Evolutionary conservation across 2,329 filamentous ascomycete species (phyloP).

Genomic region (Scleromitrula shiraiana): DNA sequence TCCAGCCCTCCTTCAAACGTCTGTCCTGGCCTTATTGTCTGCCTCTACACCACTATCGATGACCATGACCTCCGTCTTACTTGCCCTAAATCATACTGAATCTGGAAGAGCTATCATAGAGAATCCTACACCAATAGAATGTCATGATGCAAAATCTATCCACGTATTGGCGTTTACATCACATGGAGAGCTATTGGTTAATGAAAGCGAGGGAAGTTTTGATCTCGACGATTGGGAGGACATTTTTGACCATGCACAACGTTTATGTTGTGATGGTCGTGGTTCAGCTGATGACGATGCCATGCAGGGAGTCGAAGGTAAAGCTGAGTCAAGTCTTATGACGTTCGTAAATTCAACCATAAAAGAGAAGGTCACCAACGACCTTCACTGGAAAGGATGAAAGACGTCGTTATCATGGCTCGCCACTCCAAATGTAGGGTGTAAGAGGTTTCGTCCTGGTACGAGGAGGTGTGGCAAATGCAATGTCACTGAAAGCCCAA

Average conservation of each 20-base stretch:
- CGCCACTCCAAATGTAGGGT: not conserved
- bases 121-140: slow-evolving; percentile 56
- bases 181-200: slow-evolving; percentile 62
- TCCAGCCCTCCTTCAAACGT: slow-evolving; percentile 73
- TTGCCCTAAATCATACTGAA: slow-evolving; percentile 46
- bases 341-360: slow-evolving; percentile 55
- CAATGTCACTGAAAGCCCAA: too few relatives aligned
- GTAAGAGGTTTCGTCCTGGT: not conserved
- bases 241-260: slow-evolving; percentile 55
- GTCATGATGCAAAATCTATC: slow-evolving; percentile 57
- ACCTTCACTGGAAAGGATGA: slow-evolving; percentile 48
- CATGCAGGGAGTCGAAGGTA: slow-evolving; percentile 29
- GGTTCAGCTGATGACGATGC: slow-evolving; percentile 19
- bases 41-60: slow-evolving; percentile 73
- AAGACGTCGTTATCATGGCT: slow-evolving; percentile 6
- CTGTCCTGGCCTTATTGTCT: slow-evolving; percentile 70
- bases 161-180: slow-evolving; percentile 83
- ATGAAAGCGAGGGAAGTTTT: slow-evolving; percentile 77
- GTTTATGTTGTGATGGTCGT: slow-evolving; percentile 49
- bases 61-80: slow-evolving; percentile 57
- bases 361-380: slow-evolving; percentile 45
- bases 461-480: not conserved
- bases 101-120: slow-evolving; percentile 38
- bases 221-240: slow-evolving; percentile 67
- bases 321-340: slow-evolving; percentile 41